These are phyloP conservation scores for Aspergillus ochraceus DNA, from an alignment of 2,329 filamentous ascomycete genomes.

Conservation along the genomic window DNA sequence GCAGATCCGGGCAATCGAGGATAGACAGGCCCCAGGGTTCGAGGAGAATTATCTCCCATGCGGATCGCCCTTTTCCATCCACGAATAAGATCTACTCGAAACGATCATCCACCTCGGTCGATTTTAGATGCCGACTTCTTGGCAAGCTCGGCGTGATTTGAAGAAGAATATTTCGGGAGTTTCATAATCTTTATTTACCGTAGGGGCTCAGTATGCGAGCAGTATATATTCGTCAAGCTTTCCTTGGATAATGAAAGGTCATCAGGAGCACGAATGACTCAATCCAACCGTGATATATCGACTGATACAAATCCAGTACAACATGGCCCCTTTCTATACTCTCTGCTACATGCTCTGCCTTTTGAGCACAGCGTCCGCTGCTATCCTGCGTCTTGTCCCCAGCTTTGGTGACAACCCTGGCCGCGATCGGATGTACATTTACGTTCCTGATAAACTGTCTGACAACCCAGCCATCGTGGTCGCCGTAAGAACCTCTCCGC, in stretches of 20 bases:
- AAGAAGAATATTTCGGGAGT: neutral
- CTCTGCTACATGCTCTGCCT: no score
- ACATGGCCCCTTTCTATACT: no score
- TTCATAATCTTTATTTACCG: no score
- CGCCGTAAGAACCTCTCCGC: neutral
- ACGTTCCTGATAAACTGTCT: constrained; percentile 3
- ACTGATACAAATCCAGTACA: no score
- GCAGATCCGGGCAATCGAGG: neutral
- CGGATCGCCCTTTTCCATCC: neutral
- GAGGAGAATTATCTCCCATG: neutral
- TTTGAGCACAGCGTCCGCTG: neutral
- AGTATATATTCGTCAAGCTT: no score
- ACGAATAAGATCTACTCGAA: neutral
- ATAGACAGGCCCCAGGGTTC: neutral
- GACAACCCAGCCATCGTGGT: constrained; percentile 6
- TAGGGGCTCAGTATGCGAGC: no score
- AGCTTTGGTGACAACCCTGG: constrained; percentile 8
- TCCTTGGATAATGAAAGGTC: no score
- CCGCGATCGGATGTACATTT: constrained; percentile 7
- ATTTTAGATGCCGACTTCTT: neutral
- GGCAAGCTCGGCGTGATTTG: neutral
- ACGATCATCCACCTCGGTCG: no score
- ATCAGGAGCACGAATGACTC: no score
- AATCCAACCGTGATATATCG: no score
- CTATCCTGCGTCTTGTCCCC: neutral